Evolutionary conservation across 2,329 filamentous ascomycete genomes (phyloP).

Genomic region (Exserohilum rostratum): DNA sequence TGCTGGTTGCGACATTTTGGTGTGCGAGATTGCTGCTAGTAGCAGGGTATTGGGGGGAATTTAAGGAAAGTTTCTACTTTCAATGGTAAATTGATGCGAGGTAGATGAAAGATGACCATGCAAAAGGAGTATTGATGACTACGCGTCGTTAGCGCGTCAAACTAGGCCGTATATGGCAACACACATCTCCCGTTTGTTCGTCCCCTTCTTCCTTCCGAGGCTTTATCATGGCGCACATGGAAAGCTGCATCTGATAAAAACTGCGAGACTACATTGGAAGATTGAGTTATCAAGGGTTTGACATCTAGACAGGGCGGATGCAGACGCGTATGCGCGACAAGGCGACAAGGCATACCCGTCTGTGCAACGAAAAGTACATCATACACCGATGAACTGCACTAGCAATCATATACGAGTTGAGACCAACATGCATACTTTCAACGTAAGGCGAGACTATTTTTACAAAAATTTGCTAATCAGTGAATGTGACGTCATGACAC

Average conservation of each 20-base stretch:
- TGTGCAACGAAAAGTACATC: not conserved
- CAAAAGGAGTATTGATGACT: not conserved
- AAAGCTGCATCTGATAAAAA: not conserved
- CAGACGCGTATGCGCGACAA: not conserved
- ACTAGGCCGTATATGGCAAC: not conserved
- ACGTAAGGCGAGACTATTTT: not conserved
- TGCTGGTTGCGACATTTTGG: too few species aligned
- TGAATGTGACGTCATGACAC: not conserved
- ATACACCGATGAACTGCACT: not conserved
- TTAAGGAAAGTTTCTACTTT: too few species aligned
- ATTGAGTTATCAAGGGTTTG: not conserved
- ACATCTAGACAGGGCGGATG: not conserved
- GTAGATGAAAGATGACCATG: not conserved
- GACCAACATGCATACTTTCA: not conserved
- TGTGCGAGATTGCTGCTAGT: too few species aligned
- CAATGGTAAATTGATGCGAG: not conserved
- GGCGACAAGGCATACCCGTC: too few species aligned
- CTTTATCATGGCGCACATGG: not conserved
- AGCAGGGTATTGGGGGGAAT: too few species aligned
- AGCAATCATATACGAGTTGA: not conserved
- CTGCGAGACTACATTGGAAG: not conserved
- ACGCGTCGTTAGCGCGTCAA: not conserved
- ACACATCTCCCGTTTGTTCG: not conserved
- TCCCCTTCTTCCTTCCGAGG: not conserved
- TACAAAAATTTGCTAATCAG: not conserved